Percentiles rank a stretch among this genome's conserved stretches.
These are phyloP conservation scores for Gossypium stocksii DNA, from an alignment of 345 rosid species.

Conservation along the genomic window DNA sequence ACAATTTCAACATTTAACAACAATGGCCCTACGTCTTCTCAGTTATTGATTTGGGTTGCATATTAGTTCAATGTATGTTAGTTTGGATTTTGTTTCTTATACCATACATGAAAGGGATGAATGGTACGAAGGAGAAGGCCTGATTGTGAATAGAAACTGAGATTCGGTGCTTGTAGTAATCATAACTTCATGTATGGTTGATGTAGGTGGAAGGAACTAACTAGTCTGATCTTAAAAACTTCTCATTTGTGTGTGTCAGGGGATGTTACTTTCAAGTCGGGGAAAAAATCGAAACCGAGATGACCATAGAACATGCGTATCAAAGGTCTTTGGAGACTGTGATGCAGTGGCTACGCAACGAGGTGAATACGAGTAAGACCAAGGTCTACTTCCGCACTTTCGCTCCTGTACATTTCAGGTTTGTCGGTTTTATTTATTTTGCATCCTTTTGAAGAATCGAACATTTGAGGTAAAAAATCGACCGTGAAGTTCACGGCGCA, in stretches of 20 bases:
- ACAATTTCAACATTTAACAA: not conserved
- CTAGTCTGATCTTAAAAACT: not conserved
- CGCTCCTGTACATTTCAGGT: constrained; percentile 99
- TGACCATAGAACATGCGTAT: constrained; percentile 63
- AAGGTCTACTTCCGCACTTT: constrained; percentile 83
- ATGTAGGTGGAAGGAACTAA: not conserved
- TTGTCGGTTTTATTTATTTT: not conserved
- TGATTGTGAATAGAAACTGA: not conserved
- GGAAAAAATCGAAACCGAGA: constrained; percentile 43
- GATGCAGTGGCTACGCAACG: constrained; percentile 56
- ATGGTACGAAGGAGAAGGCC: not conserved
- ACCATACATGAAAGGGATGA: not conserved
- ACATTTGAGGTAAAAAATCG: not conserved
- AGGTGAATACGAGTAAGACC: constrained; percentile 64
- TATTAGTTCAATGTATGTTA: not conserved
- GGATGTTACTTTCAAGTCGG: constrained; percentile 94
- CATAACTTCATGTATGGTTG: not conserved
- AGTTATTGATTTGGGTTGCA: not conserved
- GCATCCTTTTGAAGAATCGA: not conserved
- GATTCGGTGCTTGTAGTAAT: not conserved
- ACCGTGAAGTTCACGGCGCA: not conserved
- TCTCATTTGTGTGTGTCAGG: constrained; percentile 30
- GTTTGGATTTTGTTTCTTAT: constrained; percentile 13
- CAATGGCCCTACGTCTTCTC: constrained; percentile 10
- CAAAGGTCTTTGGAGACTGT: constrained; percentile 61